Evolutionary conservation across 2,329 filamentous ascomycete genomes (phyloP), one percentile per base, ranked within the genome.

Genomic region (Aspergillus viridinutans): DNA sequence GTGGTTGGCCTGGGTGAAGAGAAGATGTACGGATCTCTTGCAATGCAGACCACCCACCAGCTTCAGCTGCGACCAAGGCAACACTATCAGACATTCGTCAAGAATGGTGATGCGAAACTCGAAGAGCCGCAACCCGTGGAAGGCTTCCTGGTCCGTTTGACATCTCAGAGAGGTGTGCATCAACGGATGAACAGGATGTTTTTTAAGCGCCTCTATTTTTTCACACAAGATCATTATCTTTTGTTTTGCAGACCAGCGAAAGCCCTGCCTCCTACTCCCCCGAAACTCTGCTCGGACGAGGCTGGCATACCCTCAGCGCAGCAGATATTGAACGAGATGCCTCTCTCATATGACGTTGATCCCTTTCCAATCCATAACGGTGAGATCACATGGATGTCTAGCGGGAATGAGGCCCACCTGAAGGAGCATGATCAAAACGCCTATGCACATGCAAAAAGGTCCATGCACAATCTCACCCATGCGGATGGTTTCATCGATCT

Each of bases 21-120:
- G 61, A 84, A 83, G 58, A 89, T 89, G 85, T 87, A 87, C 61
- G 86, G 86, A 38, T 83, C 85, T 0, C 84, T 88, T 61, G 86
- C 84, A 32, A 87, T 89, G 85, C 77, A 83, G 61, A 81, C 80
- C 51, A 84, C 85, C 2, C 85, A 89, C 66, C 85, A 88, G 52
- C 79, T 89, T 17, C 85, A 89, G 67, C 69, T 89, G 42, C 80
- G 85, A 3, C 85, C 85, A 0, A 87, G 87, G 67, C 75, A 82
- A 54, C 86, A 89, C 67, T 88, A 88, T 64, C 81, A 85, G 2
- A 84, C 83, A 1, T 76, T 69, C 17, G 74, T 77, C 4, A 73
- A 75, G 25, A 70, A 70, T 6, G 69, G 72, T 25, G 67, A 70
- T 21, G 64, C 67, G 25, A 73, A 68, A 49, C 67, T 84, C 53